A percentile compares a stretch with the other conserved stretches of the same genome.
phyloP scores from a whole-genome alignment of 2,329 filamentous ascomycete species.

The Aureobasidium musti region DNA sequence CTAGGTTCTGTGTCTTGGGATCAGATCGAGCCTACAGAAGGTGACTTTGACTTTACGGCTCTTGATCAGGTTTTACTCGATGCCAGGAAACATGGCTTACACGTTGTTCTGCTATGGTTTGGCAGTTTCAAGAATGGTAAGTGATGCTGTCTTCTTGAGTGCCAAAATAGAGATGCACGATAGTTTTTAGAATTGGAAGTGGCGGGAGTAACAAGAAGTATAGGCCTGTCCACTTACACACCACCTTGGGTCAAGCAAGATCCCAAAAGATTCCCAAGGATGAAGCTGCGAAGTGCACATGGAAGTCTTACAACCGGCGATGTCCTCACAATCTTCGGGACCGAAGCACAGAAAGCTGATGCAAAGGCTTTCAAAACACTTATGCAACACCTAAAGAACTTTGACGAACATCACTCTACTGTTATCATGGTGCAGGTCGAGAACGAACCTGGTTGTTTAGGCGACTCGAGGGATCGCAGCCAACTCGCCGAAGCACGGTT shows the following conservation, averaged over 20 bases:
- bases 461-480: slow-evolving; percentile 55
- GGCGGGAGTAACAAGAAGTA: neutral
- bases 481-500: slow-evolving; percentile 49
- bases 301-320: slow-evolving; percentile 39
- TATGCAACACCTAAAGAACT: slow-evolving; percentile 46
- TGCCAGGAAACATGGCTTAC: slow-evolving; percentile 44
- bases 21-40: slow-evolving; percentile 50
- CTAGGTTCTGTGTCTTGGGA: slow-evolving; percentile 53
- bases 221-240: slow-evolving; percentile 44
- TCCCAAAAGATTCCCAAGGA: slow-evolving; percentile 40
- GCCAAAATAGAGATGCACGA: too few relatives aligned
- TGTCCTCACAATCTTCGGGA: slow-evolving; percentile 44
- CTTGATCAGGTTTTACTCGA: slow-evolving; percentile 44
- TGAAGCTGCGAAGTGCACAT: slow-evolving; percentile 37
- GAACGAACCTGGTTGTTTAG: slow-evolving; percentile 57
- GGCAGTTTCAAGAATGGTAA: slow-evolving; percentile 53
- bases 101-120: slow-evolving; percentile 52
- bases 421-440: slow-evolving; percentile 62
- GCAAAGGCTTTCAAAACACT: slow-evolving; percentile 46
- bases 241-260: slow-evolving; percentile 46
- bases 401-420: slow-evolving; percentile 52
- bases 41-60: slow-evolving; percentile 47
- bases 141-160: neutral
- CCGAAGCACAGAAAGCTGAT: slow-evolving; percentile 44
- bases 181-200: too few relatives aligned